phyloP scores from a whole-genome alignment of 2,329 filamentous ascomycete genomes.

The Blumeriella jaapii region DNA sequence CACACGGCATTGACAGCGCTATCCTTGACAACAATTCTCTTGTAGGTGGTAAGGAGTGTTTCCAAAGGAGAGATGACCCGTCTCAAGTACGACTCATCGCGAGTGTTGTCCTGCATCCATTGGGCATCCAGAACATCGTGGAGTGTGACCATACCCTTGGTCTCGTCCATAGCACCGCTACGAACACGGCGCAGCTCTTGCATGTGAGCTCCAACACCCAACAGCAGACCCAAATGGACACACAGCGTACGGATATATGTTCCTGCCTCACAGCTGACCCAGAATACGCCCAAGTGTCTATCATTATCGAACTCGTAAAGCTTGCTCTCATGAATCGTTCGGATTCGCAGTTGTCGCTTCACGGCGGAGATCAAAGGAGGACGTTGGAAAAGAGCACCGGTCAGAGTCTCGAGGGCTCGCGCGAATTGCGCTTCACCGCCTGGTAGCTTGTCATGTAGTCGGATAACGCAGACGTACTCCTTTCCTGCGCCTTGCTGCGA shows the following conservation, averaged over 20 bases:
- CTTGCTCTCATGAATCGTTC: slow-evolving; percentile 96
- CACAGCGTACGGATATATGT: slow-evolving; percentile 98
- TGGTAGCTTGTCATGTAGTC: slow-evolving; percentile 88
- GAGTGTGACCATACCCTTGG: slow-evolving; percentile 77
- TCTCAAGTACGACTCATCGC: slow-evolving; percentile 86
- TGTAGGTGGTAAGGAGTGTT: slow-evolving; percentile 84
- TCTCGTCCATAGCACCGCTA: slow-evolving; percentile 90
- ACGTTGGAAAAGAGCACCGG: slow-evolving; percentile 92
- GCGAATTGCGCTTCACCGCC: slow-evolving; percentile 89
- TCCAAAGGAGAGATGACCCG: slow-evolving; percentile 87
- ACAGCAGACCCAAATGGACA: slow-evolving; percentile 70
- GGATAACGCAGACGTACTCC: slow-evolving; percentile 94
- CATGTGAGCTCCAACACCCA: slow-evolving; percentile 90
- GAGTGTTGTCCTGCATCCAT: slow-evolving; percentile 90
- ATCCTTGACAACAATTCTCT: slow-evolving; percentile 96
- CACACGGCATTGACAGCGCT: slow-evolving; percentile 93
- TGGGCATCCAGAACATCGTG: slow-evolving; percentile 95
- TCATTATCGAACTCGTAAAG: slow-evolving; percentile 98
- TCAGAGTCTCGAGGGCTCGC: slow-evolving; percentile 88
- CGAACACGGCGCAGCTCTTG: slow-evolving; percentile 92
- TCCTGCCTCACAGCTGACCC: slow-evolving; percentile 97
- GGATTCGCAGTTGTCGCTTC: slow-evolving; percentile 96
- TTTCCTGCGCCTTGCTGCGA: slow-evolving; percentile 98
- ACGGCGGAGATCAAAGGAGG: slow-evolving; percentile 96
- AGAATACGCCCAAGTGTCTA: slow-evolving; percentile 93